Evolutionary conservation across 2,329 filamentous ascomycete genomes (phyloP).

Genomic region (Lomentospora prolificans): DNA sequence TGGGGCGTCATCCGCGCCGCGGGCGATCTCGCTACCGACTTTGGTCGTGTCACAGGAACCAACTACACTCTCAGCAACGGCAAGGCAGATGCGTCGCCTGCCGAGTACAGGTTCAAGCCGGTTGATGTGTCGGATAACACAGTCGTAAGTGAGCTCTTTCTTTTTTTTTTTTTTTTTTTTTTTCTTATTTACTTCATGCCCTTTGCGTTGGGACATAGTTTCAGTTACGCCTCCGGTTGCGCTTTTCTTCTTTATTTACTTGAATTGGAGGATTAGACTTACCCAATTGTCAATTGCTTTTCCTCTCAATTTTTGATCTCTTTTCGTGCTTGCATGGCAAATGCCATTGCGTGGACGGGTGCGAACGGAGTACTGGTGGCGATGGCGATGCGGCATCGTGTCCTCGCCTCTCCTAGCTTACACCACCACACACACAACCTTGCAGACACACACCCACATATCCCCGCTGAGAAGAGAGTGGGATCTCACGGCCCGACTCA

Average conservation of each 20-base stretch:
- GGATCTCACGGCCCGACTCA: not conserved
- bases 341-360: too few species aligned
- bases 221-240: not conserved
- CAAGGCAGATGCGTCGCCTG: slow-evolving; percentile 23
- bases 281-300: too few species aligned
- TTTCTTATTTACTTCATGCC: not conserved
- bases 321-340: too few species aligned
- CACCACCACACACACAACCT: not conserved
- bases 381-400: not conserved
- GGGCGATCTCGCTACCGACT: slow-evolving; percentile 56
- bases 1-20: slow-evolving; percentile 60
- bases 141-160: slow-evolving; percentile 21
- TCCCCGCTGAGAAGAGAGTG: not conserved
- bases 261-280: not conserved
- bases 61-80: slow-evolving; percentile 52
- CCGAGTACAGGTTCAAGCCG: slow-evolving; percentile 31
- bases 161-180: not conserved
- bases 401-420: not conserved
- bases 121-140: slow-evolving; percentile 38
- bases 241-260: not conserved
- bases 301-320: too few species aligned
- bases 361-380: too few species aligned
- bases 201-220: too few species aligned
- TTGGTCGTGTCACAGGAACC: slow-evolving; percentile 58
- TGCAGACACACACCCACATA: not conserved